These are phyloP conservation scores for Phytophthora crassamura DNA, from an alignment of 352 stramenopile genomes.

Conservation along the genomic window DNA sequence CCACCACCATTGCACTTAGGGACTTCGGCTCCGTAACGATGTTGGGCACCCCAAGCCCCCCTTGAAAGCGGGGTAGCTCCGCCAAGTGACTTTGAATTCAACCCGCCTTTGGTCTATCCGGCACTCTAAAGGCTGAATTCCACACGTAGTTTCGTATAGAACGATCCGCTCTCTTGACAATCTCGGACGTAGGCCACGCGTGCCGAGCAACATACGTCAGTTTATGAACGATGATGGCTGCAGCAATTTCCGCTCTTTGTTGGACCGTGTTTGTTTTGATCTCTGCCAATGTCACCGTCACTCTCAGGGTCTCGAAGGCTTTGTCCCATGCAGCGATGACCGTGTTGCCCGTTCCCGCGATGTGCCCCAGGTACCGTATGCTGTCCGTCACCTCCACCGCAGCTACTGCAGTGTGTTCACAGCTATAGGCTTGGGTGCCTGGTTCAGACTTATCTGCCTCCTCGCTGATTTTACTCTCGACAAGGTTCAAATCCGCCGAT, in stretches of 20 bases:
- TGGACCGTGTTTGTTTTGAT: constrained; percentile 3
- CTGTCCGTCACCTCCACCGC: neutral
- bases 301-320: neutral
- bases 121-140: neutral
- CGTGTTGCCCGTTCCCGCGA: neutral
- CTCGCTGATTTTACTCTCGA: neutral
- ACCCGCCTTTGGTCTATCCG: neutral
- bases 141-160: neutral
- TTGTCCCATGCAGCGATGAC: neutral
- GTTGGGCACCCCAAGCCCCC: neutral
- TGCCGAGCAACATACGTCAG: constrained; percentile 4
- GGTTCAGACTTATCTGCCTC: neutral
- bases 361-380: neutral
- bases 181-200: constrained; percentile 1
- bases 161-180: neutral
- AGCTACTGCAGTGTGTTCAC: too few relatives aligned
- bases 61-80: neutral
- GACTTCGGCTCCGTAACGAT: neutral
- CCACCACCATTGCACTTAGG: neutral
- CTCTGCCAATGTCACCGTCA: neutral
- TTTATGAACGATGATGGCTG: constrained; percentile 7
- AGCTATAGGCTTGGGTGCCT: neutral
- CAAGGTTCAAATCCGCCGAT: neutral
- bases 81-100: neutral
- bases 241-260: neutral